Base-by-base conservation (phyloP, 176 grass and related monocot species). In the Lolium multiflorum region DNA sequence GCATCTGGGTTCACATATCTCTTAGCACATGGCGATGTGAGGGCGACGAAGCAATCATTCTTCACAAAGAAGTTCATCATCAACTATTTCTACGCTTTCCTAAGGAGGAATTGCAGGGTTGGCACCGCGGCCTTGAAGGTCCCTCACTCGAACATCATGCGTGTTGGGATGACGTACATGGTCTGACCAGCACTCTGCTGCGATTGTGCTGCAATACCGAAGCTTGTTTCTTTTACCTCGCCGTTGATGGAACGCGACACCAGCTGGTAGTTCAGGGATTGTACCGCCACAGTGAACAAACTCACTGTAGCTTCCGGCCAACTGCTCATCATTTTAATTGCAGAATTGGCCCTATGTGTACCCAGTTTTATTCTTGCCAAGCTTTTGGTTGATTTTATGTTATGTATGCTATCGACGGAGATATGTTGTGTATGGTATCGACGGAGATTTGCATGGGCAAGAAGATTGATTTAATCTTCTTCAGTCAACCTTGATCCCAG, bases 81-180 rank as follows among this genome's bases (percentile, higher is more conserved):
- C 59, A 99, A 99, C 79, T 99, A 99, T 82, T 99, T 99, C 80
- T 99, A 99, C 4, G 97, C 88, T 7, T 96, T 94, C 74, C 88
- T 99, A 44, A 94, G 97, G 76, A 94, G 88, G 76, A 99, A 99
- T 44, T 99, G 97, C 87, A 93, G 97, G 85, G 97, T 90, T 20
- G 97, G 97, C 35, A 95, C 97, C 0, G 97, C 94, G 58, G 93
- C 74, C 71, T 74, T 99, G 80, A 96, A 88, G 79, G 94, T 99
- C 70, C 97, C 97, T 14, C 92, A 99, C 51, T 96, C 93, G 24
- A 96, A 99, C 76, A 96, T 99, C 79, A 96, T 99, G 70, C 91
- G 92, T 35, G 97, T 94, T 0, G 94, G 92, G 47, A 96, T 96
- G 92, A 99, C 97, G 0, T 99, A 99, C 84, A 99, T 96, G 97